Conservation (phyloP, 2,329 filamentous ascomycete species). For the Colletotrichum plurivorum region DNA sequence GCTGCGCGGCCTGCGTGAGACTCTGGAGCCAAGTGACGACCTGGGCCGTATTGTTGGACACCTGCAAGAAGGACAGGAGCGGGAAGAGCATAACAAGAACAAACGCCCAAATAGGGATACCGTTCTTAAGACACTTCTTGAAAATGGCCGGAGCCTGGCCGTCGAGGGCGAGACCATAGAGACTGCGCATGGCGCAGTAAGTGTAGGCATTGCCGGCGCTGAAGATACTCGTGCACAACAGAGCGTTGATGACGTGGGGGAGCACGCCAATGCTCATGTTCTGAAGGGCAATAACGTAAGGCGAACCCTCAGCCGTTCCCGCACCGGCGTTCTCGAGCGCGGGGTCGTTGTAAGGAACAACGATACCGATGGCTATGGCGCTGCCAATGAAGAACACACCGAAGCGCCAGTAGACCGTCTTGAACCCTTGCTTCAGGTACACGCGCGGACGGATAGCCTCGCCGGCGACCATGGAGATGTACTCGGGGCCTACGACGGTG, state of each 20-base stretch:
- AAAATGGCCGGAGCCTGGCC: conserved; percentile 66
- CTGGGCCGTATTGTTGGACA: conserved; percentile 61
- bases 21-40: conserved; percentile 67
- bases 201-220: conserved; percentile 33
- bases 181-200: conserved; percentile 68
- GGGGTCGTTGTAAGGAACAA: conserved; percentile 75
- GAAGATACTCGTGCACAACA: conserved; percentile 68
- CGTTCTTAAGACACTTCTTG: conserved; percentile 67
- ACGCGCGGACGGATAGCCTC: conserved; percentile 75
- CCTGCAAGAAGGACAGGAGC: conserved; percentile 66
- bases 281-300: conserved; percentile 74
- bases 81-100: conserved; percentile 66
- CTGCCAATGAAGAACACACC: conserved; percentile 80
- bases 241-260: conserved; percentile 71
- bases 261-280: conserved; percentile 67
- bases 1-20: conserved; percentile 61
- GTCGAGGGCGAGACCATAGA: conserved; percentile 69
- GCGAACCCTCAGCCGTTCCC: conserved; percentile 68
- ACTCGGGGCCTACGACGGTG: conserved; percentile 77
- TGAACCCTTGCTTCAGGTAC: conserved; percentile 78
- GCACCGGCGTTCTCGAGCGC: conserved; percentile 58
- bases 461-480: conserved; percentile 78
- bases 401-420: conserved; percentile 81
- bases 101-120: conserved; percentile 74
- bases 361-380: conserved; percentile 75